These are phyloP conservation scores for Berberis thunbergii DNA, from an alignment of 164 flowering plant species.

Conservation along the genomic window DNA sequence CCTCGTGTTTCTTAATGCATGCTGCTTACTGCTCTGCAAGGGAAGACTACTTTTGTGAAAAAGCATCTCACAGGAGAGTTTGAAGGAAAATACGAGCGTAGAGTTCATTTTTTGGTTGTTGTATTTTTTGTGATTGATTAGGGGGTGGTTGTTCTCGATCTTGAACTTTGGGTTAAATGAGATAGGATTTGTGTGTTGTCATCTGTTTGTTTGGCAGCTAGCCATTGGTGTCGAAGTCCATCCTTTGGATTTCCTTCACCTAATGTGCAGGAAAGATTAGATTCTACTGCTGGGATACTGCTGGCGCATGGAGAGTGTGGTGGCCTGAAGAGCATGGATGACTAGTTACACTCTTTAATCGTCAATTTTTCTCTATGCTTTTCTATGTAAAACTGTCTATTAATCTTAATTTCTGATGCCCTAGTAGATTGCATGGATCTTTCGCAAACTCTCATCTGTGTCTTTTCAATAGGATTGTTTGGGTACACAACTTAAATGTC, in stretches of 20 bases:
- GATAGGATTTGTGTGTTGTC: background rate
- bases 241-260: constrained; percentile 61
- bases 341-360: constrained; percentile 40
- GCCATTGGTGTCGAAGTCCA: constrained; percentile 71
- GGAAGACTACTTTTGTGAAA: constrained; percentile 37
- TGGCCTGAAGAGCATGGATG: constrained; percentile 64
- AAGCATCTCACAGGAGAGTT: constrained; percentile 35
- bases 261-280: constrained; percentile 53
- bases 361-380: background rate
- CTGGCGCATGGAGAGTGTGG: constrained; percentile 69
- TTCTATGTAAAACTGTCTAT: background rate
- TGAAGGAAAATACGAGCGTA: constrained; percentile 32
- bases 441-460: too few species aligned
- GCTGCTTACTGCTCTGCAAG: constrained; percentile 8
- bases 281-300: constrained; percentile 67
- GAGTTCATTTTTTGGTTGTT: constrained; percentile 3
- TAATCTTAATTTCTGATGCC: background rate
- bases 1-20: background rate
- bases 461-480: too few species aligned
- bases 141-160: too few species aligned
- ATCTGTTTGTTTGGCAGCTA: constrained; percentile 20
- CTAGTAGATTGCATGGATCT: background rate
- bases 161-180: background rate
- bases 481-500: too few species aligned
- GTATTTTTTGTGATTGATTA: background rate